phyloP scores from a whole-genome alignment of 116 monocot genomes.

The Papilionanthe hybrid region DNA sequence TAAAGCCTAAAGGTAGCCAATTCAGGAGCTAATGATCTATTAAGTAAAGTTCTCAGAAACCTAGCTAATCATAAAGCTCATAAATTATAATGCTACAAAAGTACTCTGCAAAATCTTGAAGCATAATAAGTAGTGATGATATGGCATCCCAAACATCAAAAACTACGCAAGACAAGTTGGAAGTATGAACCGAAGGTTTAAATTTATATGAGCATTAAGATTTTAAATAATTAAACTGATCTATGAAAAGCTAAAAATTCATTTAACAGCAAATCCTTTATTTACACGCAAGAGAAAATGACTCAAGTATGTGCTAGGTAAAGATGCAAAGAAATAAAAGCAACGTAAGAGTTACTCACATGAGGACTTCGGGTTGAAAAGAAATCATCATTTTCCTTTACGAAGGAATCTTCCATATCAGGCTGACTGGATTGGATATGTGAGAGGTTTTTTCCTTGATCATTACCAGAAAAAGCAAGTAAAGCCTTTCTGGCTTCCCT shows the following conservation, averaged over 20 bases:
- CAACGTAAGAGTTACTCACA: conserved; percentile 38
- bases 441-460: conserved; percentile 25
- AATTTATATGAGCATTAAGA: background rate
- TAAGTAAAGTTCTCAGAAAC: background rate
- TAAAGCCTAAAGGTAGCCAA: background rate
- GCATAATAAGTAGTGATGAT: background rate
- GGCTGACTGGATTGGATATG: conserved; percentile 13
- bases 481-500: conserved; percentile 97
- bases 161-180: background rate
- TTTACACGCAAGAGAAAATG: background rate
- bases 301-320: background rate
- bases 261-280: background rate
- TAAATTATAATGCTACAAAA: background rate
- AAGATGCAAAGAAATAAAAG: conserved; percentile 1
- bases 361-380: conserved; percentile 48
- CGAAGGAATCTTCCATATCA: conserved; percentile 20
- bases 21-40: background rate
- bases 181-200: background rate
- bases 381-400: conserved; percentile 22
- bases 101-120: background rate
- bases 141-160: background rate
- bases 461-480: conserved; percentile 75
- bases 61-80: background rate
- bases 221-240: background rate
- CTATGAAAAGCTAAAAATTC: background rate